Evolutionary conservation across 768 basidiomycete genomes (phyloP).

Genomic region (Collybia sordida): DNA sequence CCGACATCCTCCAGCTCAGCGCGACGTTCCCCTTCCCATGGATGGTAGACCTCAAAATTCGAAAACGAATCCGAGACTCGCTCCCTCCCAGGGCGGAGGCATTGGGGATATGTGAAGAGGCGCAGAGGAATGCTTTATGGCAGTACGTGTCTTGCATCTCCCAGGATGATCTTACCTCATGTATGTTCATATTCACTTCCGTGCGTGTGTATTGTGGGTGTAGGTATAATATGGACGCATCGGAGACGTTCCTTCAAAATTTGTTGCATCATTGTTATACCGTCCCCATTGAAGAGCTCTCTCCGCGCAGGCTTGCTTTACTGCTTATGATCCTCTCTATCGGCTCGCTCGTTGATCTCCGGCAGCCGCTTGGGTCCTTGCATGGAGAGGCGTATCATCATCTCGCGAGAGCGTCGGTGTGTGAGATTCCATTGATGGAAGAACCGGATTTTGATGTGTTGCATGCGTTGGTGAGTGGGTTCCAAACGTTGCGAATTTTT

Average conservation of each 20-base stretch:
- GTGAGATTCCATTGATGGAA: constrained; percentile 74
- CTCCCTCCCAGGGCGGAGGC: constrained; percentile 63
- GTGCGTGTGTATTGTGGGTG: too few relatives aligned
- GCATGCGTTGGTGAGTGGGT: constrained; percentile 61
- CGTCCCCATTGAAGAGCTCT: constrained; percentile 56
- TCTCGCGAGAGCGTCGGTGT: constrained; percentile 64
- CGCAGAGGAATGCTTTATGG: constrained; percentile 69
- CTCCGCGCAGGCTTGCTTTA: constrained; percentile 65
- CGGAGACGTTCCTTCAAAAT: constrained; percentile 69
- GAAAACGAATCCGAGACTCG: constrained; percentile 61
- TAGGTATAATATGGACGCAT: constrained; percentile 69
- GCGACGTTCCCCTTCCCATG: constrained; percentile 71
- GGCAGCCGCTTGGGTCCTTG: constrained; percentile 51
- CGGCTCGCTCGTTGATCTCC: constrained; percentile 67
- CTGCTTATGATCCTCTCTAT: constrained; percentile 74
- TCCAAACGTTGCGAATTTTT: not conserved
- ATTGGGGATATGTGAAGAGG: constrained; percentile 58
- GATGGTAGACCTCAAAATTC: constrained; percentile 60
- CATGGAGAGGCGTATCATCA: constrained; percentile 67
- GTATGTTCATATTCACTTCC: constrained; percentile 8
- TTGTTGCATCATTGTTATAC: constrained; percentile 68
- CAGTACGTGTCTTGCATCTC: constrained; percentile 55
- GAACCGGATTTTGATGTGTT: constrained; percentile 74
- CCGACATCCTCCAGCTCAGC: constrained; percentile 57
- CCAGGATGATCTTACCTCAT: too few relatives aligned